Percentiles rank a stretch among this genome's conserved stretches.
Evolutionary conservation across 2,329 filamentous ascomycete species (phyloP).

Genomic region (Achaetomium macrosporum): DNA sequence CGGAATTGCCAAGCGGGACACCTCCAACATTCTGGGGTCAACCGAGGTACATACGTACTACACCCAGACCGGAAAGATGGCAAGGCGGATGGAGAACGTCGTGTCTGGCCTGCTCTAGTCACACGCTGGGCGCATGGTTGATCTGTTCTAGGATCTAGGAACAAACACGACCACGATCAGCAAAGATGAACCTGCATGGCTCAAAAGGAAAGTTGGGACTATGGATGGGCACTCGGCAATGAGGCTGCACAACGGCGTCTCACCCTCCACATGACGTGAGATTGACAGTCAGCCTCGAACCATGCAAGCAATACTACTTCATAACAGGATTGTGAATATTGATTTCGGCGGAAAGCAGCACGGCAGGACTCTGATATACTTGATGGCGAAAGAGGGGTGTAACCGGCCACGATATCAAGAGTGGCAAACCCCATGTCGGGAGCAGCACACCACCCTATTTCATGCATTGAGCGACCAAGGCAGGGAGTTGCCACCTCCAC

Average conservation of each 20-base stretch:
- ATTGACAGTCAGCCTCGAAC: constrained; percentile 8
- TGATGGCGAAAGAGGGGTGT: neutral
- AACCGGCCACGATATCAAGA: neutral
- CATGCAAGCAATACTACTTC: neutral
- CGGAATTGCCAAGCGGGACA: too few species aligned
- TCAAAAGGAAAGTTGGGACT: too few species aligned
- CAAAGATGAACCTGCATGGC: neutral
- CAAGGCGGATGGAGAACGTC: too few species aligned
- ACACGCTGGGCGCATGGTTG: too few species aligned
- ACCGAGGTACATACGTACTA: too few species aligned
- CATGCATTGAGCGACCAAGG: neutral
- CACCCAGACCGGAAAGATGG: too few species aligned
- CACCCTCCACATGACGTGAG: neutral
- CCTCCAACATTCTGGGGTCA: too few species aligned
- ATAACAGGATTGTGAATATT: neutral
- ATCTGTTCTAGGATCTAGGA: too few species aligned
- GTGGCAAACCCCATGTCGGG: neutral
- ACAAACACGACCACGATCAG: neutral
- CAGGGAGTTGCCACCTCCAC: neutral
- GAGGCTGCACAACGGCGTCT: neutral
- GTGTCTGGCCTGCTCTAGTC: too few species aligned
- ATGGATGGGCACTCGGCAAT: neutral
- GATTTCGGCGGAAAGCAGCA: too few species aligned
- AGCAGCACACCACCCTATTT: neutral
- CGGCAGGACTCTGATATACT: too few species aligned